phyloP scores from a whole-genome alignment of 306 rosid genomes.

The Medicago ruthenica region DNA sequence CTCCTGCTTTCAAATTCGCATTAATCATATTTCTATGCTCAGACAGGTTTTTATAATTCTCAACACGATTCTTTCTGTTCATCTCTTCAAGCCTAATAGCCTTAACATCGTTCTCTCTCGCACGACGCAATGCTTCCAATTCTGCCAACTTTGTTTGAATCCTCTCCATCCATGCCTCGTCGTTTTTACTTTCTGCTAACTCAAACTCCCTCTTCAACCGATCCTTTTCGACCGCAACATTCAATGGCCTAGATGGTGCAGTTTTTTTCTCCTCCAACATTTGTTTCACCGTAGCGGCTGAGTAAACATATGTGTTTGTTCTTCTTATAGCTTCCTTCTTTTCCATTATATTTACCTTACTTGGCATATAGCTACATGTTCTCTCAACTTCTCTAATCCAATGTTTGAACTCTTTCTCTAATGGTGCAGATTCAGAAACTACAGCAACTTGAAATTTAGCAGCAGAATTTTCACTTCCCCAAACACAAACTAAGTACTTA shows the following conservation, averaged over 20 bases:
- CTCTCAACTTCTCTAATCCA: conserved; percentile 59
- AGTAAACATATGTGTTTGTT: conserved; percentile 57
- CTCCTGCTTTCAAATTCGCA: conserved; percentile 58
- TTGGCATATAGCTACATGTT: conserved; percentile 57
- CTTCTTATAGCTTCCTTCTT: conserved; percentile 62
- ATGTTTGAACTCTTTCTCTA: conserved; percentile 62
- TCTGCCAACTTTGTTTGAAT: conserved; percentile 53
- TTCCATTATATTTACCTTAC: conserved; percentile 49
- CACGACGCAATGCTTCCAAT: conserved; percentile 55
- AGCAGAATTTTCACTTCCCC: conserved; percentile 69
- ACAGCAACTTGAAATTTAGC: conserved; percentile 58
- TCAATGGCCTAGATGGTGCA: conserved; percentile 56
- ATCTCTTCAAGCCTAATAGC: conserved; percentile 65
- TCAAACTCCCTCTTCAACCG: conserved; percentile 58
- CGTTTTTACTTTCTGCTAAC: conserved; percentile 50
- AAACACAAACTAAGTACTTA: conserved; percentile 61
- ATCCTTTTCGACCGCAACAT: conserved; percentile 72
- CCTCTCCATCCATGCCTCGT: conserved; percentile 52
- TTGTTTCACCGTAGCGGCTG: conserved; percentile 65
- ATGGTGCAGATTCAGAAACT: conserved; percentile 63
- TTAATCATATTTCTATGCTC: conserved; percentile 38
- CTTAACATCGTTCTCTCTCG: conserved; percentile 49
- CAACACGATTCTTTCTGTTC: conserved; percentile 71
- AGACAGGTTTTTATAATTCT: conserved; percentile 62
- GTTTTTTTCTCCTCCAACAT: conserved; percentile 67